Percentiles rank a stretch among this genome's conserved stretches.
Conservation (phyloP, 2,329 filamentous ascomycete species). For the Aulographum hederae region DNA sequence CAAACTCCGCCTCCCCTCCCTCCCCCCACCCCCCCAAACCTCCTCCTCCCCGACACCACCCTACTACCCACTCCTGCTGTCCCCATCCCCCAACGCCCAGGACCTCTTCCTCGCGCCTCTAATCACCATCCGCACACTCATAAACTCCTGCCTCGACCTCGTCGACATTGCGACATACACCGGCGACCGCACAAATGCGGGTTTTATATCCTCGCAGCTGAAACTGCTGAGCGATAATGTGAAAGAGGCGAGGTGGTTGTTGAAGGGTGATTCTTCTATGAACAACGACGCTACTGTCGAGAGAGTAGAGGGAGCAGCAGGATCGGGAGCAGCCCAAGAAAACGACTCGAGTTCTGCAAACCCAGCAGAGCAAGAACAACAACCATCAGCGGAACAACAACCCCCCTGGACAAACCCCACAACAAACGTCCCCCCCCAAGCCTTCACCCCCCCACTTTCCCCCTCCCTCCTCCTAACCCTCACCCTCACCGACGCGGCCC, state of each 20-base stretch:
- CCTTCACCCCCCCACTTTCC: constrained; percentile 45
- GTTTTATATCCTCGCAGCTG: constrained; percentile 40
- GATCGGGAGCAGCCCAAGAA: constrained; percentile 1
- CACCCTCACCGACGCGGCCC: constrained; percentile 34
- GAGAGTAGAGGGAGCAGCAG: constrained; percentile 30
- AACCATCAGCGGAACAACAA: no score
- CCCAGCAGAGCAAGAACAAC: neutral
- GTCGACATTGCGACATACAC: constrained; percentile 61
- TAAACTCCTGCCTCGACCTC: constrained; percentile 70
- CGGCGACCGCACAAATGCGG: constrained; percentile 40
- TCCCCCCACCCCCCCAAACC: constrained; percentile 35
- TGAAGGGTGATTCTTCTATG: constrained; percentile 29
- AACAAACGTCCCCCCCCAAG: constrained; percentile 13
- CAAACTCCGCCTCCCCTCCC: constrained; percentile 56
- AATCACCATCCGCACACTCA: constrained; percentile 51
- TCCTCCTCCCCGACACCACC: no score
- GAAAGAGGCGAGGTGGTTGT: constrained; percentile 36
- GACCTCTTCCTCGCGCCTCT: constrained; percentile 50
- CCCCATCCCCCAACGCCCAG: constrained; percentile 32
- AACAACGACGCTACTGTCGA: constrained; percentile 27
- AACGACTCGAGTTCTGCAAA: neutral
- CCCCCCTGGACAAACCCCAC: no score
- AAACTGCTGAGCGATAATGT: constrained; percentile 41
- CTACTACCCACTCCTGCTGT: constrained; percentile 26
- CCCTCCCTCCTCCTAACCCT: constrained; percentile 56